phyloP scores from a whole-genome alignment of 2,329 filamentous ascomycete genomes.

The Talaromyces piceae region DNA sequence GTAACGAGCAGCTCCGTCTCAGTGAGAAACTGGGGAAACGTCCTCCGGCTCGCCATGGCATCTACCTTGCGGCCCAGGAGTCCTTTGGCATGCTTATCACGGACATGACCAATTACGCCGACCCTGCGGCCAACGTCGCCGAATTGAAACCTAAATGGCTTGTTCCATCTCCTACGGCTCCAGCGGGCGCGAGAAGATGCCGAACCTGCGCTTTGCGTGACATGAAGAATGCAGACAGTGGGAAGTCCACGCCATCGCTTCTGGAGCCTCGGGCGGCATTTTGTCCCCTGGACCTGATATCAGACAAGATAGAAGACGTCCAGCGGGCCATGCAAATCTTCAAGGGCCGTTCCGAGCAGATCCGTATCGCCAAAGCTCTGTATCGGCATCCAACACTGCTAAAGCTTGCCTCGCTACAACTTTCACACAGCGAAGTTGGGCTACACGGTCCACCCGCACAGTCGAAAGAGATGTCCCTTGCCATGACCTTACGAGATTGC shows the following conservation, averaged over 20 bases:
- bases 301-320: slow-evolving; percentile 38
- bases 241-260: not conserved
- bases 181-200: slow-evolving; percentile 55
- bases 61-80: slow-evolving; percentile 50
- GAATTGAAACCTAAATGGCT: slow-evolving; percentile 88
- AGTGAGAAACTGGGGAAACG: slow-evolving; percentile 40
- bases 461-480: slow-evolving; percentile 50
- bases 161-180: slow-evolving; percentile 65
- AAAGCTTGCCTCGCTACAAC: slow-evolving; percentile 29
- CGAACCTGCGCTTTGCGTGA: slow-evolving; percentile 62
- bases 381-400: slow-evolving; percentile 28
- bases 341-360: slow-evolving; percentile 31
- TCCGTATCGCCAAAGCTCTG: slow-evolving; percentile 26
- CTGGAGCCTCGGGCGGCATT: slow-evolving; percentile 34
- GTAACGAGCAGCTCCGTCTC: slow-evolving; percentile 46
- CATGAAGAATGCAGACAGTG: slow-evolving; percentile 34
- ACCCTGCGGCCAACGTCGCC: slow-evolving; percentile 39
- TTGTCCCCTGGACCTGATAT: slow-evolving; percentile 60
- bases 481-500: slow-evolving; percentile 77
- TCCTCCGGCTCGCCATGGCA: slow-evolving; percentile 43
- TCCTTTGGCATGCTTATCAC: slow-evolving; percentile 61
- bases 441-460: slow-evolving; percentile 28
- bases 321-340: slow-evolving; percentile 34
- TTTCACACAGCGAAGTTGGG: slow-evolving; percentile 26
- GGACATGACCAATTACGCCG: slow-evolving; percentile 55